Evolutionary conservation across 2,329 filamentous ascomycete species (phyloP), one percentile per base, ranked within the genome.

Genomic region (Capronia americana): DNA sequence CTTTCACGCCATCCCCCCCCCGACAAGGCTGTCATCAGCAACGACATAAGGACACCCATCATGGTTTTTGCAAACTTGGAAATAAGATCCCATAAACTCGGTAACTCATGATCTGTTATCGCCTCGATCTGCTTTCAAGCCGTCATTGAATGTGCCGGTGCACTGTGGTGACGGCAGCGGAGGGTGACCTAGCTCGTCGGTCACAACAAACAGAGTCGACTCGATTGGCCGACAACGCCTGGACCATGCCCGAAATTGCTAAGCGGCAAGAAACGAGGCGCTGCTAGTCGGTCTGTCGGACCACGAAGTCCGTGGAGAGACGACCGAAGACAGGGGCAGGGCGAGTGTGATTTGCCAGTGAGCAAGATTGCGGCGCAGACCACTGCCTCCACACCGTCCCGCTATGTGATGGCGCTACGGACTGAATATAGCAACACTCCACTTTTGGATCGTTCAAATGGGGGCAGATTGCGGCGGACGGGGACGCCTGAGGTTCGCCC

Each of bases 351-450:
- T 62, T 55, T 44, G 50, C 28, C 64, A 55, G 20, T 30, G 57
- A 64, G 48, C 61, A 61, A 69, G 59, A 69, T 69, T 69, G 68
- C 68, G 62, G 65, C 63, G 61, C 63, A 64, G 59, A 57, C 58
- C 34, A 30, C 26, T 28, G 48, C 55, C 34, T 54, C 51, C 34
- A 51, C 48, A 58, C 44, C 20, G 57, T 55, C 50, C 26, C 24
- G 53, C 26, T 55, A 34, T 3, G 28, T 55, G 53, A 55, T 55
- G 55, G 54, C 62, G 63, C 69, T 69, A 70, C 69, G 69, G 69
- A 70, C 69, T 67, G 61, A 61, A 60, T 59, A 67, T 70, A 70
- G 69, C 65, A 70, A 69, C 69, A 66, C 30, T 28, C 58, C 58
- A 54, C 58, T n/a, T 8, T 17, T 10, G 41, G 8, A 48, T 28